Conservation (phyloP, 1,284 basidiomycete species). For the Cutaneotrichosporon cutaneum region DNA sequence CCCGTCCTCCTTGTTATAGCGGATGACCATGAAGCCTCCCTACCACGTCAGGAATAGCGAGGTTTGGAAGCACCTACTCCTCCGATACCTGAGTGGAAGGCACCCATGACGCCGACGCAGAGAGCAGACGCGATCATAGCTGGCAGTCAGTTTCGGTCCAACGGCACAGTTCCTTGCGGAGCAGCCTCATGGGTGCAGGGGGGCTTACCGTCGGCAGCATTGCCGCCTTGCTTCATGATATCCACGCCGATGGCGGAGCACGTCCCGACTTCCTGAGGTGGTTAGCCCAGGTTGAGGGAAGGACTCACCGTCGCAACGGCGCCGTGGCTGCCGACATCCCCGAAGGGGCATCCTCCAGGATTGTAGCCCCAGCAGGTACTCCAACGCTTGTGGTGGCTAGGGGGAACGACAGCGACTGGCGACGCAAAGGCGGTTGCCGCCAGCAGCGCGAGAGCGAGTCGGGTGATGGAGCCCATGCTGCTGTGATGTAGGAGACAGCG, state of each 20-base stretch:
- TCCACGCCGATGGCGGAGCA: slow-evolving; percentile 53
- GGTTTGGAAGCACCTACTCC: slow-evolving; percentile 30
- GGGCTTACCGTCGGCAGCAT: slow-evolving; percentile 50
- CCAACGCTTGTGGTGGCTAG: slow-evolving; percentile 19
- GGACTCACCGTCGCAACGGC: slow-evolving; percentile 31
- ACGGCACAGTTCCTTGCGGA: too few species aligned
- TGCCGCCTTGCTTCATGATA: slow-evolving; percentile 50
- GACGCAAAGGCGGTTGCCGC: background rate
- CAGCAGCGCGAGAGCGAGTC: background rate
- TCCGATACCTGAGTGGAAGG: slow-evolving; percentile 53
- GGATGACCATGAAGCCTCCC: slow-evolving; percentile 26
- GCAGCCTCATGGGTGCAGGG: too few species aligned
- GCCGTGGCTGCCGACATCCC: slow-evolving; percentile 25
- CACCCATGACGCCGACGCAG: slow-evolving; percentile 52
- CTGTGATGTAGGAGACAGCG: background rate
- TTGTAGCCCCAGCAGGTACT: slow-evolving; percentile 29
- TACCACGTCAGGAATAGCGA: background rate
- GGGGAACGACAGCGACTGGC: background rate
- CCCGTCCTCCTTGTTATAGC: slow-evolving; percentile 28
- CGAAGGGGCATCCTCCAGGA: slow-evolving; percentile 29
- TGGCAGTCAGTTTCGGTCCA: background rate
- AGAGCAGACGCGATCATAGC: slow-evolving; percentile 44
- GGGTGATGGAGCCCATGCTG: background rate
- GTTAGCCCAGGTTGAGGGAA: background rate
- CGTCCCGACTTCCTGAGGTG: slow-evolving; percentile 43